Evolutionary conservation across 768 basidiomycete genomes (phyloP), one percentile per base, ranked within the genome.

Genomic region (Tylopilus cervinicoccineus): DNA sequence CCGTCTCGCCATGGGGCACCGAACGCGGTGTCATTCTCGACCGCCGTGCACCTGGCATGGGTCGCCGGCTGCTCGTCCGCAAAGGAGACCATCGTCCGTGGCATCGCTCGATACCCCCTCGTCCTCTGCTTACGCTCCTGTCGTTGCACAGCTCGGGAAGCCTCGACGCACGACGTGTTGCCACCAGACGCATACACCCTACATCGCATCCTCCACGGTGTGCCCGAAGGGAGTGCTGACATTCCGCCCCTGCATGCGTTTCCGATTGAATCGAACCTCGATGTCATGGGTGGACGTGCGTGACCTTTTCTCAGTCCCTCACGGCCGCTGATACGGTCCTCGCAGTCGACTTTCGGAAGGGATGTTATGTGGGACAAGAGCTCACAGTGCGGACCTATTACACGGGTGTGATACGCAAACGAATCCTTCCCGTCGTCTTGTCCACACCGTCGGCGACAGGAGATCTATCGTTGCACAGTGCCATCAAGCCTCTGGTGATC

Each of bases 321-420:
- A 26, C 16, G 1, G 36, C 38, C 44, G 27, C 32, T 59, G 36
- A 54, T 38, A 3, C 29, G 34, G 24, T 52, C 22, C 54, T 24
- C 40, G 23, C 75, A 86, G 94, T 98, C 63, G 93, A 97, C 68
- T 97, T 96, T 66, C 76, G 90, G 48, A 99, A 99, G 71, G 96
- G 96, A 3, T 99, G 96, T 63, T 98, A 97, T 62, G 86, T 98
- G 6, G 96, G 96, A 9, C 96, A 99, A 73, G 96, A 98, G 60
- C 75, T 98, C 33, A 97, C 94, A 0, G 94, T 96, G 6, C 81
- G 96, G 43, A 97, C 95, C 31, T 95, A 95, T 66, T 93, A 97
- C 65, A 97, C 88, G 6, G 96, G 96, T 11, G 76, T 86, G 23
- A 73, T 96, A 36, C 77, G 96, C 52, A 98, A 97, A 66, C 82